Evolutionary conservation across 2,329 filamentous ascomycete species (phyloP).

Genomic region (Coccinonectria pachysandricola): DNA sequence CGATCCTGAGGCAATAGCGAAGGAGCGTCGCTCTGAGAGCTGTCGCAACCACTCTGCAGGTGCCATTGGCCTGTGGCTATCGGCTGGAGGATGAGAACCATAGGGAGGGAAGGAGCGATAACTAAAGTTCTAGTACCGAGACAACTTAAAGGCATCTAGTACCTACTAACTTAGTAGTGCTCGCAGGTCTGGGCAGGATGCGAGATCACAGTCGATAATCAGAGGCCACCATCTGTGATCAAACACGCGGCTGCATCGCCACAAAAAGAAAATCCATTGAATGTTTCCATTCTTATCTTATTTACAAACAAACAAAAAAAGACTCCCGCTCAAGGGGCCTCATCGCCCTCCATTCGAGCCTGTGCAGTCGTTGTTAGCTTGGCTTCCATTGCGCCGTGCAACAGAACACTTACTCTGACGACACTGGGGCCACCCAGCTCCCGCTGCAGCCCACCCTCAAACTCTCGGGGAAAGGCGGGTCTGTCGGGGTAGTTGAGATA

Average conservation of each 20-base stretch:
- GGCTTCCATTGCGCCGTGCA: not conserved
- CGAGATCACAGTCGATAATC: not conserved
- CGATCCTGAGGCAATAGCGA: too few relatives aligned
- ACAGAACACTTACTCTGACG: slow-evolving; percentile 46
- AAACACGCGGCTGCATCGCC: not conserved
- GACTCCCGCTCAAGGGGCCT: slow-evolving; percentile 35
- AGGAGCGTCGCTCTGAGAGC: too few relatives aligned
- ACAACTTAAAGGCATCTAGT: too few relatives aligned
- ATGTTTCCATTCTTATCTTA: slow-evolving; percentile 19
- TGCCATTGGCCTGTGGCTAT: too few relatives aligned
- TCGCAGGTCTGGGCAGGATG: too few relatives aligned
- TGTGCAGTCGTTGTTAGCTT: slow-evolving; percentile 18
- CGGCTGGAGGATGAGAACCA: too few relatives aligned
- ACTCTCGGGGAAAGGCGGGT: slow-evolving; percentile 58
- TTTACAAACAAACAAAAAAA: slow-evolving; percentile 27
- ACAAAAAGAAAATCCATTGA: slow-evolving; percentile 6
- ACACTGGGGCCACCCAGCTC: slow-evolving; percentile 65
- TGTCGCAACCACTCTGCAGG: too few relatives aligned
- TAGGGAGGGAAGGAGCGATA: too few relatives aligned
- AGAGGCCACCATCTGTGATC: not conserved
- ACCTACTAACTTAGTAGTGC: not conserved
- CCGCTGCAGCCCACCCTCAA: slow-evolving; percentile 60
- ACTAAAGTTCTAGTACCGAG: too few relatives aligned
- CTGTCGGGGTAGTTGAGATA: slow-evolving; percentile 63
- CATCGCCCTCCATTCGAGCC: slow-evolving; percentile 47